Evolutionary conservation across 257 asterid species (phyloP).

Genomic region (Solanum peruvianum): DNA sequence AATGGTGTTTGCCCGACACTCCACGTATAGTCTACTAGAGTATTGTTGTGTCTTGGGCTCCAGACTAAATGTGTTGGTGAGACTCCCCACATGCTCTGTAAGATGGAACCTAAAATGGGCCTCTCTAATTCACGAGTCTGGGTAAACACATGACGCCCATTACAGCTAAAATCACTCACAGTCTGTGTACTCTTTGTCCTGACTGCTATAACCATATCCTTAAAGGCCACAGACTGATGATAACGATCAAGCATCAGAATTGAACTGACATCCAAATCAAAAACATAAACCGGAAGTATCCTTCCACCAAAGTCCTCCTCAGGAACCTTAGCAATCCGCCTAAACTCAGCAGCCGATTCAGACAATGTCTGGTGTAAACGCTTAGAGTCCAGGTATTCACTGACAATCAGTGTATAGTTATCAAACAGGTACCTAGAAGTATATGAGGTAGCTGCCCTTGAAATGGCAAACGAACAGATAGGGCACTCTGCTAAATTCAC

Average conservation of each 20-base stretch:
- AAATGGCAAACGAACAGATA: slow-evolving; percentile 70
- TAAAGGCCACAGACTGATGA: slow-evolving; percentile 86
- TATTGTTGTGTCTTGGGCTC: slow-evolving; percentile 78
- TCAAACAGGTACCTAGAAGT: slow-evolving; percentile 94
- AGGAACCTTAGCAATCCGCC: slow-evolving; percentile 46
- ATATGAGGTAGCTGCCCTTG: slow-evolving; percentile 74
- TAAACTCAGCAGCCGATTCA: slow-evolving; percentile 60
- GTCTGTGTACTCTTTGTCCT: slow-evolving; percentile 80
- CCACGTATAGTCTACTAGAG: slow-evolving; percentile 88
- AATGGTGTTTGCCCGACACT: slow-evolving; percentile 90
- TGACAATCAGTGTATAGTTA: slow-evolving; percentile 84
- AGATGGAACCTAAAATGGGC: slow-evolving; percentile 80
- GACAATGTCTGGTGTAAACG: slow-evolving; percentile 67
- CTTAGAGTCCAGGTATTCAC: slow-evolving; percentile 65
- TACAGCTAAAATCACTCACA: slow-evolving; percentile 83
- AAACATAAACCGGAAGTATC: slow-evolving; percentile 75
- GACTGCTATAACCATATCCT: slow-evolving; percentile 88
- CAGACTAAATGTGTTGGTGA: slow-evolving; percentile 82
- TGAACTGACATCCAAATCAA: slow-evolving; percentile 58
- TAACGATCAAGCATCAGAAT: slow-evolving; percentile 73
- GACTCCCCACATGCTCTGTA: slow-evolving; percentile 97
- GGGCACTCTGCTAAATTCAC: slow-evolving; percentile 58
- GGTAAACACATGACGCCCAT: slow-evolving; percentile 79
- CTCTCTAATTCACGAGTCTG: slow-evolving; percentile 74
- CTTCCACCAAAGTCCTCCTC: slow-evolving; percentile 67